These are phyloP conservation scores for Lentinula detonsa DNA, from an alignment of 768 basidiomycete species.

Conservation along the genomic window DNA sequence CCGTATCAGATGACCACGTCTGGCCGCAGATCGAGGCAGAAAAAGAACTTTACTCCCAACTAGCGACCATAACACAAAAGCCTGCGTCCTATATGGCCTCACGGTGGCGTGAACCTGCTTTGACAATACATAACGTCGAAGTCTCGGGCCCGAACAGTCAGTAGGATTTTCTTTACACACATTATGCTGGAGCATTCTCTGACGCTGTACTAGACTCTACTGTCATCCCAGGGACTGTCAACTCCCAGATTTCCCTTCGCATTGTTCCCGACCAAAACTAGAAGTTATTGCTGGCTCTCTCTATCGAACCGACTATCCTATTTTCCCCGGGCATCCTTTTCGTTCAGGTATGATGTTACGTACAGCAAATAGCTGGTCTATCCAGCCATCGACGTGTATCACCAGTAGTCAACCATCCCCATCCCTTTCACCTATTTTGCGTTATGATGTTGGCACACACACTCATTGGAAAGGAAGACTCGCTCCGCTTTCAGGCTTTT, in stretches of 20 bases:
- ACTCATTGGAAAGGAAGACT: slow-evolving; percentile 36
- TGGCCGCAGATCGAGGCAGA: slow-evolving; percentile 65
- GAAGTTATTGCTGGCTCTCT: slow-evolving; percentile 60
- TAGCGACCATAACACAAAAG: slow-evolving; percentile 63
- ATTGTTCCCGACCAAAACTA: slow-evolving; percentile 92
- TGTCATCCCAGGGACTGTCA: slow-evolving; percentile 81
- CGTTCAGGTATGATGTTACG: background rate
- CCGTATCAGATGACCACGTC: slow-evolving; percentile 63
- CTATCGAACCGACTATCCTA: slow-evolving; percentile 9
- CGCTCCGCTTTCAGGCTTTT: slow-evolving; percentile 35
- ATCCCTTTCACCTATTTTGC: background rate
- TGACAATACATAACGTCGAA: slow-evolving; percentile 82
- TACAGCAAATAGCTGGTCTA: background rate
- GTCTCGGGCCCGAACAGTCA: slow-evolving; percentile 78
- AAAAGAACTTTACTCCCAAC: slow-evolving; percentile 54
- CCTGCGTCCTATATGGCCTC: slow-evolving; percentile 65
- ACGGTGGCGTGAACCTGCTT: slow-evolving; percentile 86
- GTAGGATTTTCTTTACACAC: slow-evolving; percentile 13
- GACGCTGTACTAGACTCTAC: slow-evolving; percentile 54
- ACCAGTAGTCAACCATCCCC: background rate
- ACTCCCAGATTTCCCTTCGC: slow-evolving; percentile 80
- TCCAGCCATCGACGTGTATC: background rate
- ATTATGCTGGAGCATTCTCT: background rate
- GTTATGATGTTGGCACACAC: slow-evolving; percentile 16
- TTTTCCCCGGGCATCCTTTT: background rate